phyloP scores from a whole-genome alignment of 345 rosid genomes.

The Camelina hispida region DNA sequence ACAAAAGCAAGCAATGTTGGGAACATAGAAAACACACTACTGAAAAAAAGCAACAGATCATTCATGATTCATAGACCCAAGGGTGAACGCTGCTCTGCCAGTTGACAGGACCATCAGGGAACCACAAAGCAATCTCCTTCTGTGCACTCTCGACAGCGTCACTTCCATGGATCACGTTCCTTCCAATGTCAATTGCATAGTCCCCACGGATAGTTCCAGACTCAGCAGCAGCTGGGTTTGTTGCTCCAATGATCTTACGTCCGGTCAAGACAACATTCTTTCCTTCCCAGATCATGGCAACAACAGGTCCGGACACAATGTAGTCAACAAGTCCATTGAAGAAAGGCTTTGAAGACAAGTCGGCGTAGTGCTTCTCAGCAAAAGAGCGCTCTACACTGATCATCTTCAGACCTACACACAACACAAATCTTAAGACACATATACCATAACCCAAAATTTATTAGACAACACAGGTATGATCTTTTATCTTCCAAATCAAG shows the following conservation, averaged over 20 bases:
- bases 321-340: constrained; percentile 88
- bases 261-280: constrained; percentile 85
- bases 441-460: background rate
- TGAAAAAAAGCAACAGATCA: background rate
- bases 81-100: constrained; percentile 83
- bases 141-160: constrained; percentile 80
- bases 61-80: constrained; percentile 80
- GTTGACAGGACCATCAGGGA: constrained; percentile 74
- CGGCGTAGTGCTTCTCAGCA: constrained; percentile 89
- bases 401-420: constrained; percentile 69
- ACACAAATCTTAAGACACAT: background rate
- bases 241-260: constrained; percentile 93
- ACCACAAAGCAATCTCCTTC: constrained; percentile 95
- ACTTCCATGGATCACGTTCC: constrained; percentile 94
- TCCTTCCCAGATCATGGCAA: constrained; percentile 98
- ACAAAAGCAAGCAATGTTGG: background rate
- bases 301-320: constrained; percentile 93
- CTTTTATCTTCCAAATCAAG: background rate
- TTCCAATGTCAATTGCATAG: constrained; percentile 84
- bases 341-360: constrained; percentile 85
- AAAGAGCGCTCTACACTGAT: constrained; percentile 71
- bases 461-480: background rate
- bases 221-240: constrained; percentile 88
- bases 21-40: background rate
- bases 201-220: constrained; percentile 99